Conservation (phyloP, 371 early-diverging fungal genomes). For the Smittium mucronatum region DNA sequence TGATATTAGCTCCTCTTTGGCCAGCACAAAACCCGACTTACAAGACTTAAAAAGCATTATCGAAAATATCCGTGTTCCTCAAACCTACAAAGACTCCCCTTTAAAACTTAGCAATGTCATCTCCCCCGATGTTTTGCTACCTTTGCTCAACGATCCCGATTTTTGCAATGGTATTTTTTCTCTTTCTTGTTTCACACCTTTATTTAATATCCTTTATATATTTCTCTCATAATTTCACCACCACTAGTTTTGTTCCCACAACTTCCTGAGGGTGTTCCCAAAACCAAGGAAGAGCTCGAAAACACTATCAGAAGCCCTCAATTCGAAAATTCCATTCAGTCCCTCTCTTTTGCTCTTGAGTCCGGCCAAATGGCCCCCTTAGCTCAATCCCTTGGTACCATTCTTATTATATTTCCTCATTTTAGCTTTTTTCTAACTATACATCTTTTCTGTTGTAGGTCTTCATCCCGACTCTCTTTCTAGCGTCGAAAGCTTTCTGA, state of each 20-base stretch:
- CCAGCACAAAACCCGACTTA: neutral
- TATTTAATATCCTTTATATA: no score
- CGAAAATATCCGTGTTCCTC: slow-evolving; percentile 19
- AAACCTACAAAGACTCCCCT: neutral
- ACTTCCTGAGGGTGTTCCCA: slow-evolving; percentile 38
- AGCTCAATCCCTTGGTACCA: slow-evolving; percentile 36
- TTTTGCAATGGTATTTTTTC: slow-evolving; percentile 27
- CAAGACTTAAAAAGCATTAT: slow-evolving; percentile 24
- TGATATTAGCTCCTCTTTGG: slow-evolving; percentile 19
- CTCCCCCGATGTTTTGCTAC: slow-evolving; percentile 36
- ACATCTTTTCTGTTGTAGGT: slow-evolving; percentile 21
- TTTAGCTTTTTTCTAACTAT: neutral
- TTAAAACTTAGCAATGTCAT: slow-evolving; percentile 39
- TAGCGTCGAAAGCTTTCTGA: slow-evolving; percentile 52
- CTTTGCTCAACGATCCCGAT: slow-evolving; percentile 42
- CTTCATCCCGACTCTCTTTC: slow-evolving; percentile 42
- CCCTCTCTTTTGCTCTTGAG: slow-evolving; percentile 47
- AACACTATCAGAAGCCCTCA: slow-evolving; percentile 50
- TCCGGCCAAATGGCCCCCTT: slow-evolving; percentile 54
- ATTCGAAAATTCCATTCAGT: slow-evolving; percentile 52
- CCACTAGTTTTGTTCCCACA: slow-evolving; percentile 44
- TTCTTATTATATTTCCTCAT: neutral
- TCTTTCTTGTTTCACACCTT: neutral
- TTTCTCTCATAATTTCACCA: no score
- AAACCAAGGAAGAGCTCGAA: slow-evolving; percentile 40